Percentiles rank a stretch among this genome's conserved stretches.
phyloP scores from a whole-genome alignment of 1,139 yeast species.

The Scheffersomyces quercinus region DNA sequence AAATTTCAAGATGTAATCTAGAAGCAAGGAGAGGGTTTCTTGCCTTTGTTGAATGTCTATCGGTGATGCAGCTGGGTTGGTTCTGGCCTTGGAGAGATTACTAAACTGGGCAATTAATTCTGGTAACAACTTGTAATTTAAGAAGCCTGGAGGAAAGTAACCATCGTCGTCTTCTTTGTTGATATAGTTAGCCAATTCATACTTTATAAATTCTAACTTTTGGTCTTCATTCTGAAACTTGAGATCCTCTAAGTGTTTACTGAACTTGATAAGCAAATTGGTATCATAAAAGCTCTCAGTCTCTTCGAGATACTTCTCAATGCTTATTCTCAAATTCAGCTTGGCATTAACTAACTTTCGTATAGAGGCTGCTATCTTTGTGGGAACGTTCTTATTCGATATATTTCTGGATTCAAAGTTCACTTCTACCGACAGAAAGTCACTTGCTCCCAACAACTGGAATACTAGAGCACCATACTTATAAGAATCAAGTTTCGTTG shows the following conservation, averaged over 20 bases:
- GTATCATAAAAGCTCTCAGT: constrained; percentile 33
- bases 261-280: constrained; percentile 47
- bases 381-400: constrained; percentile 11
- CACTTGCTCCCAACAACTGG: constrained; percentile 36
- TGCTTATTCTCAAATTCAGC: constrained; percentile 44
- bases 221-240: constrained; percentile 51
- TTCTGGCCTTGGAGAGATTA: constrained; percentile 23
- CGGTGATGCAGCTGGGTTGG: constrained; percentile 25
- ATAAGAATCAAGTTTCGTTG: constrained; percentile 61
- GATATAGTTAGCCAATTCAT: constrained; percentile 34
- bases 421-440: constrained; percentile 10
- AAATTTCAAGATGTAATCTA: constrained; percentile 50
- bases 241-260: constrained; percentile 52
- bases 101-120: constrained; percentile 49
- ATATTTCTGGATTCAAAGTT: constrained; percentile 8
- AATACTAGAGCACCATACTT: constrained; percentile 59
- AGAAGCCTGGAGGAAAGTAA: constrained; percentile 57
- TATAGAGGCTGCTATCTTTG: constrained; percentile 12
- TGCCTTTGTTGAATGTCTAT: constrained; percentile 35
- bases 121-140: constrained; percentile 67
- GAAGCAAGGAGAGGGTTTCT: constrained; percentile 41
- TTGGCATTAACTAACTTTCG: constrained; percentile 25
- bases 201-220: constrained; percentile 54
- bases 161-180: constrained; percentile 14
- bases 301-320: constrained; percentile 50